These are phyloP conservation scores for barrel medic (Medicago truncatula) DNA, from an alignment of 306 rosid genomes.

Conservation along the genomic window DNA sequence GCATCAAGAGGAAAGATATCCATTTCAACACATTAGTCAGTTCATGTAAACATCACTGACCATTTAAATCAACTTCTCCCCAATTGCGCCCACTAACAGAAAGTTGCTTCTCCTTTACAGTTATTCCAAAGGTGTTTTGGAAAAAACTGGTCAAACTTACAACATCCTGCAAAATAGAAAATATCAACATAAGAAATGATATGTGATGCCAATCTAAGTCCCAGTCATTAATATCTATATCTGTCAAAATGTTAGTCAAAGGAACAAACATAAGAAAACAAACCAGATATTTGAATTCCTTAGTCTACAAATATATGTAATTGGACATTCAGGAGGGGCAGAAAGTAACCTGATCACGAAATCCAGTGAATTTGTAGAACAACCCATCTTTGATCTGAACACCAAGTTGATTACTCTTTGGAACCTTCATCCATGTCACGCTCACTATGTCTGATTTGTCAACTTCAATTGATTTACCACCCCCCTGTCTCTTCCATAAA, in stretches of 20 bases:
- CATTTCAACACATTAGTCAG: constrained; percentile 21
- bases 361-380: constrained; percentile 90
- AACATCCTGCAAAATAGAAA: constrained; percentile 65
- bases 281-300: constrained; percentile 22
- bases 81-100: constrained; percentile 96
- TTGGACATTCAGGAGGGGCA: not conserved
- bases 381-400: constrained; percentile 87
- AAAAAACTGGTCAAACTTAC: constrained; percentile 78
- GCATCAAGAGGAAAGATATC: not conserved
- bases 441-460: constrained; percentile 88
- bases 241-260: not conserved
- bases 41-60: constrained; percentile 54
- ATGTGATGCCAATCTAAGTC: constrained; percentile 28
- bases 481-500: constrained; percentile 91
- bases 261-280: constrained; percentile 18
- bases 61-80: constrained; percentile 97
- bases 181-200: constrained; percentile 11
- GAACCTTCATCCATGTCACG: constrained; percentile 97
- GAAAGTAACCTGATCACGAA: constrained; percentile 87
- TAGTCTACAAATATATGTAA: not conserved
- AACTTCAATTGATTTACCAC: constrained; percentile 88
- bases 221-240: constrained; percentile 5
- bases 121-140: constrained; percentile 74
- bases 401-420: constrained; percentile 89
- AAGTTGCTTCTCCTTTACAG: constrained; percentile 85